Base-by-base conservation (phyloP, 1,139 yeast genomes). In the Suhomyces anneliseae region DNA sequence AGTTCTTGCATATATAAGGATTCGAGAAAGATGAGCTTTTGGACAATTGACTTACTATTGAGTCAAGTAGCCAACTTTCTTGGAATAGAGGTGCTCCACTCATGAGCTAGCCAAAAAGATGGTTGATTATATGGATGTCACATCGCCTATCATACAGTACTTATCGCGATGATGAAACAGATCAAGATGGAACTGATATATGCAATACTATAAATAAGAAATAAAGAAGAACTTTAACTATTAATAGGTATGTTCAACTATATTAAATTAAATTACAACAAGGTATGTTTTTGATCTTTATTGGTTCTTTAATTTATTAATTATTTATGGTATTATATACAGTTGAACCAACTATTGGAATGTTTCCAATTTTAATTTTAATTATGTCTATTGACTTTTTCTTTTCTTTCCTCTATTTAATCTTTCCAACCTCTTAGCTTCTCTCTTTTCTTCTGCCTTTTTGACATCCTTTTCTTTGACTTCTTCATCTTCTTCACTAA, bases 341-440 rank as follows among this genome's bases (percentile, higher is more conserved):
- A 19, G 24, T 19, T 19, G 24, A 19, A 19, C 24, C 24, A 19
- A 19, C 24, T 4, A 19, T 6, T 19, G 24, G 24, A 19, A 19
- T 19, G 4, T 19, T 19, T 29, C 32, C 32, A 29, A 29, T 29
- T 29, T 7, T 9, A 1, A 5, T 11, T 29, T 9, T 29, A 7
- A 9, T 9, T 9, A 7, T 29, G 32, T 9, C 35, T 32, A 39
- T 26, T 37, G 38, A 44, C 50, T 50, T 43, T 40, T 46, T 36
- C 39, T 45, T 36, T 46, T 54, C n/a, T 47, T 38, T 8, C 41
- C 39, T 35, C 50, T 48, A 26, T 51, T 58, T 39, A 70, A 53
- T 41, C 78, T 53, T 48, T 69, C 65, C n/a, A 54, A 50, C 46
- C 77, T 56, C 50, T 68, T 70, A 9, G 69, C 68, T 44, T 69